Base-by-base conservation (phyloP, 2,329 filamentous ascomycete genomes). In the Aspergillus unguis region DNA sequence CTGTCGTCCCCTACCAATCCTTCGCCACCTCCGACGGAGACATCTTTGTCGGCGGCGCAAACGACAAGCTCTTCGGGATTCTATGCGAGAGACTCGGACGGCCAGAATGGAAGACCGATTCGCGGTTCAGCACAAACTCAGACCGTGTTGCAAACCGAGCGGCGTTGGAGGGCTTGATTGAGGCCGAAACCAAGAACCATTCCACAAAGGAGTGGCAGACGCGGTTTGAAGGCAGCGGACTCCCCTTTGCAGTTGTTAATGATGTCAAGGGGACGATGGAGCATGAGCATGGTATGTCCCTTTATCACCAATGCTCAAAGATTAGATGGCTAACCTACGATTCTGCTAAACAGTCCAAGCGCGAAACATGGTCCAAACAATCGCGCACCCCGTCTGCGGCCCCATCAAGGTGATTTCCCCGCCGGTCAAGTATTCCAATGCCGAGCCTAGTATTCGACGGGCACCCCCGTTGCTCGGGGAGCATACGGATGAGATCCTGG, bases 171-270 rank as follows among this genome's bases (percentile, higher is more conserved):
- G 75, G 76, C 0, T 73, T 87, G 62, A 96, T 99, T 54, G 91
- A 96, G 66, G 76, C 76, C 1, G 79, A 88, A 40, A 95, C 90
- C 0, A 75, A 75, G 48, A 83, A 84, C 48, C 90, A 85, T 74
- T 95, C 88, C 2, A 99, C 94, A 0, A 75, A 85, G 59, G 86
- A 96, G 67, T 97, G 94, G 92, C 78, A 97, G 4, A 81, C 86
- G 1, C 76, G 92, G 1, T 85, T 96, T 38, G 90, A 96, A 63
- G 91, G 90, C 11, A 88, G 82, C 53, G 94, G 94, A 3, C 85
- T 99, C 85, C 94, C 94, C 0, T 99, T 94, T 65, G 88, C 92
- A 0, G 90, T 92, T 1, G 88, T 99, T 61, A 99, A 97, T 66
- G 92, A 99, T 66, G 85, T 99, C 6, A 87, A 94, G 70, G 82